Evolutionary conservation across 257 asterid genomes (phyloP), one percentile per base, ranked within the genome.

Genomic region (Apocynum venetum): DNA sequence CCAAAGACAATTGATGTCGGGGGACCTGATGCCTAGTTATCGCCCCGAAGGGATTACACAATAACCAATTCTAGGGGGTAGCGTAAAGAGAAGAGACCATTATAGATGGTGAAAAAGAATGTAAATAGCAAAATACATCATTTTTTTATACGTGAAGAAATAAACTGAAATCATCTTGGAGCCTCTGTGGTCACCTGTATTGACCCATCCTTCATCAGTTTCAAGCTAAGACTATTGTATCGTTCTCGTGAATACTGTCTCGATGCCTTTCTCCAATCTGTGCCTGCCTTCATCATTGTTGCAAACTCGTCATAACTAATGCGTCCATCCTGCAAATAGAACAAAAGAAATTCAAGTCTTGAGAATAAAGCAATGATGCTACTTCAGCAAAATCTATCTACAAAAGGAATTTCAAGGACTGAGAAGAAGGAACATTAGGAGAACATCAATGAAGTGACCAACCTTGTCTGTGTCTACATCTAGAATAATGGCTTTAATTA

Each of bases 401-500:
- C 40, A 25, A 48, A 17, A 6, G 1, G 9, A 31, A 73, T 2
- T 17, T 2, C 7, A 57, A 6, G 6, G 6, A 46, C 20, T 43
- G 6, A 6, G 20, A 49, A 8, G 4, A 7, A 63, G 52, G 68
- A 25, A 25, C 31, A 25, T 25, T 25, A 25, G 7, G 3, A 31
- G 25, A 17, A 36, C 36, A 8, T 11, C 11, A 48, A 40, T 7
- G 43, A 69, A 40, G 46, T 75, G 73, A 81, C 89, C 47, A 71
- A 89, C 98, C 97, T 94, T 94, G 80, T 94, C 96, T 0, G 97
- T 90, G 83, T 94, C 98, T 12, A 92, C 98, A 11, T 94, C 98
- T 51, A 86, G 97, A 74, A 92, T 90, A 53, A 94, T 94, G 77
- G 97, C 96, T 75, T 80, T 83, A 46, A 94, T 82, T 72, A 92